Base-by-base conservation (phyloP, 176 grass and related monocot species). In the Hyparrhenia diplandra region DNA sequence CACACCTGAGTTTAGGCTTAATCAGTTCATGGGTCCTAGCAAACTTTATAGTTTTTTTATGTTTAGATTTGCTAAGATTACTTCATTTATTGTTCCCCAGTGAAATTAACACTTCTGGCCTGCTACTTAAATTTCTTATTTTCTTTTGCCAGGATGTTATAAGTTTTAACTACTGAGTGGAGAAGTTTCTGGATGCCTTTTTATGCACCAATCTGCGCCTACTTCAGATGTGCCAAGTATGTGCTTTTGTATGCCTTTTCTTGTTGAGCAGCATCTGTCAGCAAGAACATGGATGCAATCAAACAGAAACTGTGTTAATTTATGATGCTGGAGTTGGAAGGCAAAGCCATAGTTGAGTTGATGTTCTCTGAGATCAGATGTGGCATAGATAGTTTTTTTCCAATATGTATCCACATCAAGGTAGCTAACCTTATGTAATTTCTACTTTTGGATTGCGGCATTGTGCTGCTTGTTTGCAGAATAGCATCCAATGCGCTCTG, bases 81-180 rank as follows among this genome's bases (percentile, higher is more conserved):
- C 14, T 69, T 2, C 27, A 70, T 10, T 75, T 41, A 41, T 30
- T 52, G 58, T 65, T 11, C 23, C 8, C 8, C 32, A 20, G 13
- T 40, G 17, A 55, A 52, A 55, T 16, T 17, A 69, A 35, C 21
- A 43, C 34, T 40, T 69, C 20, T 40, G 14, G 35, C 28, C 55
- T 76, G 13, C 32, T 46, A n/a, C 77, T 81, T 8, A 81, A 55
- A 55, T 73, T 79, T 61, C 57, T 40, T 71, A 8, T 49, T 63
- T 63, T 30, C 27, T 49, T 69, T 74, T 69, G 13, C 30, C 79
- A 79, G 79, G 88, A 64, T n/a, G n/a, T n/a, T n/a, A n/a, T n/a
- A n/a, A n/a, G n/a, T n/a, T n/a, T n/a, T 54, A 20, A 67, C 68
- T 72, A 60, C 29, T 59, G 55, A 25, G 55, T 25, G 55, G 55